phyloP scores from a whole-genome alignment of 2,329 filamentous ascomycete genomes.

The Cadophora sp. region DNA sequence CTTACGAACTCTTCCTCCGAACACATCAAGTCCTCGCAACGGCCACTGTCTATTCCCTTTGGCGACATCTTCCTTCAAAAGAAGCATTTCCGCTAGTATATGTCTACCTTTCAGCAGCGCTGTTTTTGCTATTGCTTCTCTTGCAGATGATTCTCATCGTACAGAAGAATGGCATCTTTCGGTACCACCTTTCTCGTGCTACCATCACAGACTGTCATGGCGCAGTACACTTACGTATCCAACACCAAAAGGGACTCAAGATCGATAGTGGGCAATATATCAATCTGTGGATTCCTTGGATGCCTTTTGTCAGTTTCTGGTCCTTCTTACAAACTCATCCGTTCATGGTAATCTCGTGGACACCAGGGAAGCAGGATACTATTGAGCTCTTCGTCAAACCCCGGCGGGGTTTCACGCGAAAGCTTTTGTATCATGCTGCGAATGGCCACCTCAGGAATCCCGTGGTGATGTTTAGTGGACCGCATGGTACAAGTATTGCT shows the following conservation, averaged over 20 bases:
- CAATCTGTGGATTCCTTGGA: background rate
- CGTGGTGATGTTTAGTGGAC: background rate
- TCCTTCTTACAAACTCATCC: background rate
- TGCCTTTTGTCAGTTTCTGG: background rate
- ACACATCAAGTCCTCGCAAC: background rate
- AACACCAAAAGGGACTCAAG: background rate
- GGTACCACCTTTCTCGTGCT: background rate
- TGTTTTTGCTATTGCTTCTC: background rate
- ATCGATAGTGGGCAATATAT: background rate
- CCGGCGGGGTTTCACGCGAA: background rate
- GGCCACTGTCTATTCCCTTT: background rate
- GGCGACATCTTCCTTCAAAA: background rate
- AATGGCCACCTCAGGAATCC: background rate
- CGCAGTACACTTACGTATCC: background rate
- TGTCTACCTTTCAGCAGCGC: background rate
- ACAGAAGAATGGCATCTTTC: background rate
- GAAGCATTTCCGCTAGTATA: background rate
- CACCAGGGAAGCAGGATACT: background rate
- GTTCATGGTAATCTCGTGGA: background rate
- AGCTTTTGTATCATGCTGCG: background rate
- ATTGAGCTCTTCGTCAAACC: conserved; percentile 1
- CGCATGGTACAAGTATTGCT: background rate
- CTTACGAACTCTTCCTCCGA: background rate
- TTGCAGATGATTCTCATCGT: background rate
- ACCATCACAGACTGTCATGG: background rate